These are phyloP conservation scores for Xenoacremonium recifei DNA, from an alignment of 2,329 filamentous ascomycete species.

Conservation along the genomic window DNA sequence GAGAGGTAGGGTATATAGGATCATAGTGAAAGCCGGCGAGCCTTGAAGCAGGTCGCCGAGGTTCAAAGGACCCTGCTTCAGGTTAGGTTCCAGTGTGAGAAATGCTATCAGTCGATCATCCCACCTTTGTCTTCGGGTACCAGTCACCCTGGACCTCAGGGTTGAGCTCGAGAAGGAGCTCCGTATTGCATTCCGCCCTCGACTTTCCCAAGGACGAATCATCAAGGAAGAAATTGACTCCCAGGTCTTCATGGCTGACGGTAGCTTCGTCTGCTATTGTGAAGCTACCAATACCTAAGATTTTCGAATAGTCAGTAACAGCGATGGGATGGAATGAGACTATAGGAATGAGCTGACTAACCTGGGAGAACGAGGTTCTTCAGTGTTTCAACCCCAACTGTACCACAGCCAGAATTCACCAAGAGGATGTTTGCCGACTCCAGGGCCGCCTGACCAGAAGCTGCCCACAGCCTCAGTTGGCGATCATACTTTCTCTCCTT, in stretches of 20 bases:
- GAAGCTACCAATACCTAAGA: slow-evolving; percentile 79
- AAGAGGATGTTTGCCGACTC: slow-evolving; percentile 91
- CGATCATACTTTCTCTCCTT: slow-evolving; percentile 85
- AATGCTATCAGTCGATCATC: background rate
- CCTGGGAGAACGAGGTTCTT: slow-evolving; percentile 97
- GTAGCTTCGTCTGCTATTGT: slow-evolving; percentile 80
- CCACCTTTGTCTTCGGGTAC: slow-evolving; percentile 47
- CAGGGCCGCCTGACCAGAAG: slow-evolving; percentile 83
- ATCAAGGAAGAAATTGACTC: slow-evolving; percentile 96
- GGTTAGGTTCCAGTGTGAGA: slow-evolving; percentile 5
- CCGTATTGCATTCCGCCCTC: slow-evolving; percentile 74
- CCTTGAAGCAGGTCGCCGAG: slow-evolving; percentile 41
- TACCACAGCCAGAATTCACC: slow-evolving; percentile 82
- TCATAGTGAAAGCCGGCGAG: slow-evolving; percentile 48
- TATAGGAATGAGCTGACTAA: slow-evolving; percentile 29
- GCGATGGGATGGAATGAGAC: background rate
- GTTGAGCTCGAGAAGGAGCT: slow-evolving; percentile 82
- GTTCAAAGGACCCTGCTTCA: slow-evolving; percentile 29
- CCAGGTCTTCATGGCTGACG: slow-evolving; percentile 81
- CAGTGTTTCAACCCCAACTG: slow-evolving; percentile 84
- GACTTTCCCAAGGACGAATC: slow-evolving; percentile 72
- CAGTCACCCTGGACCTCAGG: slow-evolving; percentile 84
- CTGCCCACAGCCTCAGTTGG: slow-evolving; percentile 93
- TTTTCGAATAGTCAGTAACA: background rate
- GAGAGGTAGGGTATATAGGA: slow-evolving; percentile 55